Percentiles rank a stretch among this genome's conserved stretches.
phyloP scores from a whole-genome alignment of 345 rosid genomes.

The Citrus medica region DNA sequence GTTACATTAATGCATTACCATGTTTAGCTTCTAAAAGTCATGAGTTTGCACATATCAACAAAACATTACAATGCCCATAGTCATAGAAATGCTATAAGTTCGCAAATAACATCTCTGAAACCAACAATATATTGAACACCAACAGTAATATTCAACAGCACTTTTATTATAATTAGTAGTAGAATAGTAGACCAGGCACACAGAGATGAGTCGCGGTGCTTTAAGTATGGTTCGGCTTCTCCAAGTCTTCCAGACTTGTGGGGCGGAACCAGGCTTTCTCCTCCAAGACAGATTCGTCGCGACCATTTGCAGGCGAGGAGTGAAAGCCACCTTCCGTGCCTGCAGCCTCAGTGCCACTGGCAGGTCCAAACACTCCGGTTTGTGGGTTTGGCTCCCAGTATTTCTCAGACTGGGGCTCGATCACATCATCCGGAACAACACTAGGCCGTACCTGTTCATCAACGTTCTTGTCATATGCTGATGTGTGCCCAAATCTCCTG shows the following conservation, averaged over 20 bases:
- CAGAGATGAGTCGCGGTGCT: not conserved
- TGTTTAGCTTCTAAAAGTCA: not conserved
- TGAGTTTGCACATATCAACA: not conserved
- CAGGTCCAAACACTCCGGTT: slow-evolving; percentile 91
- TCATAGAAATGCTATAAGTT: not conserved
- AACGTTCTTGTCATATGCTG: slow-evolving; percentile 79
- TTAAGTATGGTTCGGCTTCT: slow-evolving; percentile 57
- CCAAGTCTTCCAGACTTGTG: slow-evolving; percentile 79
- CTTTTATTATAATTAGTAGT: not conserved
- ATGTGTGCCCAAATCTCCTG: slow-evolving; percentile 53
- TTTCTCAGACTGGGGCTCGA: slow-evolving; percentile 58
- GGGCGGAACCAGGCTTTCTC: slow-evolving; percentile 98
- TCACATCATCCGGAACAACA: slow-evolving; percentile 68
- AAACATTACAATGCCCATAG: not conserved
- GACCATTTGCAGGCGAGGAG: slow-evolving; percentile 15
- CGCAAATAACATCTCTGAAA: not conserved
- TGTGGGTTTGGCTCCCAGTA: slow-evolving; percentile 97
- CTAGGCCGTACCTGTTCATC: slow-evolving; percentile 56
- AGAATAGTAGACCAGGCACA: not conserved
- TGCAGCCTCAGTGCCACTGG: slow-evolving; percentile 32
- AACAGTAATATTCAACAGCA: not conserved
- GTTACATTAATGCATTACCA: not conserved
- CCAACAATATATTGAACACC: not conserved
- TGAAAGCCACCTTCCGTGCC: slow-evolving; percentile 12
- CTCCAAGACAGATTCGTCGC: slow-evolving; percentile 41